Evolutionary conservation across 2,329 filamentous ascomycete species (phyloP).

Genomic region (Verticillium nubilum): DNA sequence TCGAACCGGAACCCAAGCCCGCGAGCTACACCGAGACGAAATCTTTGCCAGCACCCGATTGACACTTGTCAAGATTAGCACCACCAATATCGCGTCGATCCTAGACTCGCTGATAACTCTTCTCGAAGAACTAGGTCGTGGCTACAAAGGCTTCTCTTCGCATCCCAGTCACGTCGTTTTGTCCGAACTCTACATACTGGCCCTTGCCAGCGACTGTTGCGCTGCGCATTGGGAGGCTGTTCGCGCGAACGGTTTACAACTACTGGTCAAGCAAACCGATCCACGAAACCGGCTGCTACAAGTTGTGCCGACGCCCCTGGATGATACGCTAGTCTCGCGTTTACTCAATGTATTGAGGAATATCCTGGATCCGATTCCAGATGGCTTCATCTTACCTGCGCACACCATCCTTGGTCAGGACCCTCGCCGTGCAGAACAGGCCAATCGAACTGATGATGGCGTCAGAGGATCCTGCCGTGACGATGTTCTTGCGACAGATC

Average conservation of each 20-base stretch:
- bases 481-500: not conserved
- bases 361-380: conserved; percentile 54
- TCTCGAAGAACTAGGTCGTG: conserved; percentile 52
- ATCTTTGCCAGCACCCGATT: conserved; percentile 55
- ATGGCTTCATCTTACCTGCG: conserved; percentile 50
- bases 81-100: conserved; percentile 45
- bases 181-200: conserved; percentile 60
- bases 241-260: conserved; percentile 17
- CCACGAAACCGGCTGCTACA: conserved; percentile 11
- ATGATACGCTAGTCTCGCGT: conserved; percentile 45
- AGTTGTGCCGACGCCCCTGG: conserved; percentile 33
- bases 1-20: conserved; percentile 51
- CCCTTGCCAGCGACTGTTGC: conserved; percentile 60
- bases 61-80: conserved; percentile 56
- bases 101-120: conserved; percentile 52
- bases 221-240: conserved; percentile 52
- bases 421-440: conserved; percentile 21
- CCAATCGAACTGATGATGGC: conserved; percentile 12
- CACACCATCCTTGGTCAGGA: conserved; percentile 52
- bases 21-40: conserved; percentile 55
- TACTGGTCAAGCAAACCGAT: conserved; percentile 5
- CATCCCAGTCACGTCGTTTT: conserved; percentile 57
- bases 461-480: conserved; percentile 7
- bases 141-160: conserved; percentile 42
- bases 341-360: conserved; percentile 50